Percentiles rank a stretch among this genome's conserved stretches.
These are phyloP conservation scores for Cladosporium sp. DNA, from an alignment of 2,329 filamentous ascomycete genomes.

Conservation along the genomic window DNA sequence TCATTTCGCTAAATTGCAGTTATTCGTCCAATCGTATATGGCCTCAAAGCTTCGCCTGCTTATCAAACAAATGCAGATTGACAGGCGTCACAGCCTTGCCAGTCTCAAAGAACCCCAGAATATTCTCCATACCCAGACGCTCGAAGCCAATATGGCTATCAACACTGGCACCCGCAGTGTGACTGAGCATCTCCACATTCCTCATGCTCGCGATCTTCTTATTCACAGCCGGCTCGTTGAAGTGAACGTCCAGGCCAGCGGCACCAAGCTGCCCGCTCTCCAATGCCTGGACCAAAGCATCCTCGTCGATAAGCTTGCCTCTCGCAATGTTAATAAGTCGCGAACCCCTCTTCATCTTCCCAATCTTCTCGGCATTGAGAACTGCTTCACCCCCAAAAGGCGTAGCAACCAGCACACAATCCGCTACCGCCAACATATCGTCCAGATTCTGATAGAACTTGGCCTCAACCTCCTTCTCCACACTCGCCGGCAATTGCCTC, in stretches of 20 bases:
- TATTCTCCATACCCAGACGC: conserved; percentile 35
- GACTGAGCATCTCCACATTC: conserved; percentile 37
- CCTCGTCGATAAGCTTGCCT: conserved; percentile 61
- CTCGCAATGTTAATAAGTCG: conserved; percentile 63
- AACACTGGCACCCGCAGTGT: conserved; percentile 36
- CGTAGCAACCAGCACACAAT: conserved; percentile 60
- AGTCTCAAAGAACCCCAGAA: conserved; percentile 48
- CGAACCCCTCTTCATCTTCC: conserved; percentile 49
- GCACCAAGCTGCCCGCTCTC: conserved; percentile 47
- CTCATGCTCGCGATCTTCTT: conserved; percentile 37
- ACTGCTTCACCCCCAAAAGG: conserved; percentile 49
- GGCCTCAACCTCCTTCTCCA: conserved; percentile 48
- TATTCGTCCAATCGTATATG: not conserved
- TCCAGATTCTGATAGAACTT: conserved; percentile 50
- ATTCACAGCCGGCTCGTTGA: conserved; percentile 54
- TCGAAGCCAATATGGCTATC: conserved; percentile 41
- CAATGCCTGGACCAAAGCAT: conserved; percentile 56
- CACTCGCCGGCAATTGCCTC: conserved; percentile 41
- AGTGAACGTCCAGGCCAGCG: conserved; percentile 61
- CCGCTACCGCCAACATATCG: conserved; percentile 47
- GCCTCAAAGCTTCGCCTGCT: conserved; percentile 20
- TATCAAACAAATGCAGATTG: conserved; percentile 53
- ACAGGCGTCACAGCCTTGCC: conserved; percentile 55
- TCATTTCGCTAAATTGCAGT: too few species aligned
- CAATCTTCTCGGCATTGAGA: conserved; percentile 46